Percentiles rank a stretch among this genome's conserved stretches.
Conservation (phyloP, 2,329 filamentous ascomycete species). For the Cadophora sp. region DNA sequence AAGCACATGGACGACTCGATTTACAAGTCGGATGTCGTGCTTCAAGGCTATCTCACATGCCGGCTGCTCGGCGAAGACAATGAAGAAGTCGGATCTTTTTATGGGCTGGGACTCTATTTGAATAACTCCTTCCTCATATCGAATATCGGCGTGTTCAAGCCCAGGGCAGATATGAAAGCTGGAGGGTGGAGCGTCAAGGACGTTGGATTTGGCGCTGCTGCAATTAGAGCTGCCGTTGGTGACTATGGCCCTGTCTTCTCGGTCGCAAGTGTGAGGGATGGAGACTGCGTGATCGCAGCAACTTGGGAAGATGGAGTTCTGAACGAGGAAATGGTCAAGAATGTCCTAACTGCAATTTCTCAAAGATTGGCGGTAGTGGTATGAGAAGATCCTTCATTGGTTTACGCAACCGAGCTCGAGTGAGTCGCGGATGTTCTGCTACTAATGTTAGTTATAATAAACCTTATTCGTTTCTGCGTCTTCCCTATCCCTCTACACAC, state of each 20-base stretch:
- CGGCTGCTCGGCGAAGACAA: constrained; percentile 30
- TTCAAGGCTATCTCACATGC: constrained; percentile 22
- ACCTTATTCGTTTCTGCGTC: neutral
- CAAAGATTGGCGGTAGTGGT: constrained; percentile 22
- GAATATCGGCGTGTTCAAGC: constrained; percentile 29
- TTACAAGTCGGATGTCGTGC: constrained; percentile 15
- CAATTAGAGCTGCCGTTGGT: constrained; percentile 23
- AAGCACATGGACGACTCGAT: constrained; percentile 21
- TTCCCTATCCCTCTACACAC: neutral
- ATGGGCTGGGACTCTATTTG: constrained; percentile 20
- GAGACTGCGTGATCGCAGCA: constrained; percentile 29
- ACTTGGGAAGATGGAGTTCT: constrained; percentile 29
- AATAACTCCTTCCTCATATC: constrained; percentile 30
- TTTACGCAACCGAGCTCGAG: neutral
- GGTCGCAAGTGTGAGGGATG: constrained; percentile 23
- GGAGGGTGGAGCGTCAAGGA: constrained; percentile 27
- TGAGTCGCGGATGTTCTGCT: neutral
- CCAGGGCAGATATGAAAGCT: constrained; percentile 14
- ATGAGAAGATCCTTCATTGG: neutral
- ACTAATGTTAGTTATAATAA: neutral
- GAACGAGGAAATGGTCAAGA: constrained; percentile 26
- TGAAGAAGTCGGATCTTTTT: constrained; percentile 27
- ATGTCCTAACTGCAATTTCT: constrained; percentile 17
- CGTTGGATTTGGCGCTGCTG: constrained; percentile 26
- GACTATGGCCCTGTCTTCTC: constrained; percentile 27